Base-by-base conservation (phyloP, 2,329 filamentous ascomycete species). In the Chaetothyriales sp. region DNA sequence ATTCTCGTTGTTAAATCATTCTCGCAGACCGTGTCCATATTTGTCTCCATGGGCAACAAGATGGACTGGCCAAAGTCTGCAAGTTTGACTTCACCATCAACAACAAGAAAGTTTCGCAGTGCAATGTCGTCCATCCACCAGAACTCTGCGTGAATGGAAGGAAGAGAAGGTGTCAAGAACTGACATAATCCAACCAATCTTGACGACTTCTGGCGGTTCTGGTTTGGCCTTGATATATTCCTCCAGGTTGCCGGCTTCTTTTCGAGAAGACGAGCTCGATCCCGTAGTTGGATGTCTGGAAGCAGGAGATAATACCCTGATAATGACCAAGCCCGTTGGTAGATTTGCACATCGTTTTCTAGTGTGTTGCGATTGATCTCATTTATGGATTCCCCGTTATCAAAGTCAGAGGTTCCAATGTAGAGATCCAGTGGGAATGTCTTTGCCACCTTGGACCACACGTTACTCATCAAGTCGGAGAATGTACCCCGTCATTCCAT, bases 41-140 rank as follows among this genome's bases (percentile, higher is more conserved):
- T 28, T 50, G 46, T n/a, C n/a, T n/a, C n/a, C 8, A 50, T 7
- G 18, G 44, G 49, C 26, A 50, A 39, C 9, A 50, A 39, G 7
- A 12, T 10, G 19, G 49, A 50, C 28, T 50, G 44, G 26, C 49
- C 44, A 22, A 50, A 50, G 26, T 46, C 49, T 18, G 49, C 26
- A 46, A 50, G 28, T 50, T 47, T 50, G 7, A 50, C 43, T 25
- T 39, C 43, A 36, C 43, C 49, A 47, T 50, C 28, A n/a, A n/a
- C 49, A 18, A 46, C 49, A 15, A 58, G 49, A 50, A 58, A 50
- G 46, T 58, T 56, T 44, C 55, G 52, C 15, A 57, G 54, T 39
- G 54, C 54, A 20, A 56, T 54, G 43, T 57, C 54, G 52, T 55
- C 54, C n/a, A n/a, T n/a, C n/a, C n/a, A n/a, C n/a, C n/a, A n/a